These are phyloP conservation scores for Coniosporium apollinis DNA, from an alignment of 495 filamentous ascomycete genomes.

Conservation along the genomic window DNA sequence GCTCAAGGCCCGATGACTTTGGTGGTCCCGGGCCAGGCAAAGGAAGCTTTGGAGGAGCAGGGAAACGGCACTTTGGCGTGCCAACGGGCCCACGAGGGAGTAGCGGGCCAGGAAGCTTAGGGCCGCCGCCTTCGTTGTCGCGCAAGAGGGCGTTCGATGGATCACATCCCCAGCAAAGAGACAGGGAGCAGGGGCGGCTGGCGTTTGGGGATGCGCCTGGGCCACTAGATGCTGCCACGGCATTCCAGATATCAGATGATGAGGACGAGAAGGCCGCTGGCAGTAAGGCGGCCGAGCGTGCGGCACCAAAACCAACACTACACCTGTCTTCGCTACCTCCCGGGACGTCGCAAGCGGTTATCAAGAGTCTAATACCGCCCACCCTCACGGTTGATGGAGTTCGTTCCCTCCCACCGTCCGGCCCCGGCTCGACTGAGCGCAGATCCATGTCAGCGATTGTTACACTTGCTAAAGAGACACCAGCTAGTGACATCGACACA, in stretches of 20 bases:
- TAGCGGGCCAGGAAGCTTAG: constrained; percentile 65
- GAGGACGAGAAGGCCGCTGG: constrained; percentile 25
- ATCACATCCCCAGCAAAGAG: constrained; percentile 27
- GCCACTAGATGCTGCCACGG: constrained; percentile 26
- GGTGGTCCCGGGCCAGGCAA: constrained; percentile 15
- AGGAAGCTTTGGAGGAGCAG: constrained; percentile 15
- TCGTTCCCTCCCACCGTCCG: constrained; percentile 47
- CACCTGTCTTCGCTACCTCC: constrained; percentile 46
- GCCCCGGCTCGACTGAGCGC: constrained; percentile 45
- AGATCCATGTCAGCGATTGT: constrained; percentile 72
- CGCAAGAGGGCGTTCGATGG: constrained; percentile 37
- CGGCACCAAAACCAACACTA: constrained; percentile 74
- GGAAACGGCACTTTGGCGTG: constrained; percentile 9
- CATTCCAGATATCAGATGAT: constrained; percentile 34
- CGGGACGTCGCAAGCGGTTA: constrained; percentile 50
- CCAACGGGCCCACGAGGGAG: constrained; percentile 21
- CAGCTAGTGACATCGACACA: constrained; percentile 69
- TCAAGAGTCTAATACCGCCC: constrained; percentile 55
- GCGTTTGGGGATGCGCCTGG: constrained; percentile 36
- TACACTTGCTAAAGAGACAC: constrained; percentile 68
- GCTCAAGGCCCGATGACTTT: constrained; percentile 24
- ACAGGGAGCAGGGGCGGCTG: constrained; percentile 28
- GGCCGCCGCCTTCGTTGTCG: constrained; percentile 36
- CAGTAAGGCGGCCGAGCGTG: constrained; percentile 46
- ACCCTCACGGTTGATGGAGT: constrained; percentile 61